Base-by-base conservation (phyloP, 2,329 filamentous ascomycete genomes). In the Metarhizium brunneum region DNA sequence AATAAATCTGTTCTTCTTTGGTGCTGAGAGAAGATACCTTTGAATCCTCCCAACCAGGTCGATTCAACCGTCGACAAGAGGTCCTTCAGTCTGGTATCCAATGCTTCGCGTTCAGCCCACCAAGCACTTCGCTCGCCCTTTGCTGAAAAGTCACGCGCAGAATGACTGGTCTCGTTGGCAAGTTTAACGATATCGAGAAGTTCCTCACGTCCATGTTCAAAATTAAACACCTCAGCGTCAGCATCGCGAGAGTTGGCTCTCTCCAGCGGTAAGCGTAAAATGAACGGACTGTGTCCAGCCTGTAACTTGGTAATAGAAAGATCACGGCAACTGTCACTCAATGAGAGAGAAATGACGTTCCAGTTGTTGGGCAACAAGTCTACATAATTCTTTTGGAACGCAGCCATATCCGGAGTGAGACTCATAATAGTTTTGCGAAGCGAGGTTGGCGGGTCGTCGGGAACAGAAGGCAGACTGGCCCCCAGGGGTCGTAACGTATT, bases 11-110 rank as follows among this genome's bases (percentile, higher is more conserved):
- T 73, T 20, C 86, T 78, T 42, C 80, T 78, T 51, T 76, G 70
- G 54, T 88, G 82, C 54, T 89, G 87, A 1, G 90, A 92, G 66
- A 99, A 92, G n/a, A 99, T 86, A 16, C 92, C 92, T 56, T 85
- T 87, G 78, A 99, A 99, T 0, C 94, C 94, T 51, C 92, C 92
- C 5, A 99, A 82, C 94, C 94, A 99, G 25, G 94, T 85, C 58
- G 88, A 87, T 69, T 99, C 92, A 43, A 99, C 87, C 57, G 90
- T 95, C 54, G 85, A 78, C 1, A 99, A 77, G 10, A 99, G 79
- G 52, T 88, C 85, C 59, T 83, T 85, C 29, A 99, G 77, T 10
- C 90, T 84, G 36, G 74, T 73, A 66, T 99, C 94, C 16, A 99
- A 77, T 2, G 80, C 81, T 69, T 94, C 87, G 14, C 95, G 83